Evolutionary conservation across 352 stramenopile species (phyloP).

Genomic region (Phytopythium aichiense): DNA sequence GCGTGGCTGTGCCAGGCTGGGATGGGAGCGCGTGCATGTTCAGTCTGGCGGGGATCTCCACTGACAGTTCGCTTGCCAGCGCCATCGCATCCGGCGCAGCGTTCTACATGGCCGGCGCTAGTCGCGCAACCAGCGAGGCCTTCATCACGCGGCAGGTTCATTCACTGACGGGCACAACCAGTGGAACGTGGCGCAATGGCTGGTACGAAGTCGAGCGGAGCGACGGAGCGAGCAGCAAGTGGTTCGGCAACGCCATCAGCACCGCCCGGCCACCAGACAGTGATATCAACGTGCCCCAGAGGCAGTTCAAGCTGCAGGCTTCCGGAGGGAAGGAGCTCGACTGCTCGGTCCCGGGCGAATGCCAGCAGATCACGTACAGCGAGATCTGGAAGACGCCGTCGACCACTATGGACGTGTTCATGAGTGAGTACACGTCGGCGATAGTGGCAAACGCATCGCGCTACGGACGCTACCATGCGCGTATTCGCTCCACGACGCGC

Average conservation of each 20-base stretch:
- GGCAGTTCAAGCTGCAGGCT: conserved; percentile 17
- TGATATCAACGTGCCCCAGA: neutral
- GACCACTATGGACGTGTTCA: conserved; percentile 7
- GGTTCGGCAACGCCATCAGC: conserved; percentile 24
- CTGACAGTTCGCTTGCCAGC: conserved; percentile 8
- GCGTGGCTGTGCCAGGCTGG: conserved; percentile 17
- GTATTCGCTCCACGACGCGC: conserved; percentile 5
- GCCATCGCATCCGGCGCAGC: conserved; percentile 1
- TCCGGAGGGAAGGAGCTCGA: conserved; percentile 11
- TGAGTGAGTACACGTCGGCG: conserved; percentile 8
- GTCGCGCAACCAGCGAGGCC: conserved; percentile 10
- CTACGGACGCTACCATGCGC: conserved; percentile 15
- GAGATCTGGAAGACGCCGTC: conserved; percentile 11
- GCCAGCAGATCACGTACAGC: neutral
- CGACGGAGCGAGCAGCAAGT: conserved; percentile 10
- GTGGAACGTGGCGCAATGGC: conserved; percentile 23
- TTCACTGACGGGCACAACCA: neutral
- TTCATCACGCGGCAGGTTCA: conserved; percentile 12
- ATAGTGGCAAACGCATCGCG: conserved; percentile 15
- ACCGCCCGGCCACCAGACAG: conserved; percentile 1
- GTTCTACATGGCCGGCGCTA: conserved; percentile 10
- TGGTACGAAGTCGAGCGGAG: conserved; percentile 21
- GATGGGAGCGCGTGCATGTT: conserved; percentile 29
- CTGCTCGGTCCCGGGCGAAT: conserved; percentile 7
- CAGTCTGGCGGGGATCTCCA: conserved; percentile 9